These are phyloP conservation scores for button mushroom (Agaricus bisporus) DNA, from an alignment of 768 basidiomycete genomes.

Conservation along the genomic window DNA sequence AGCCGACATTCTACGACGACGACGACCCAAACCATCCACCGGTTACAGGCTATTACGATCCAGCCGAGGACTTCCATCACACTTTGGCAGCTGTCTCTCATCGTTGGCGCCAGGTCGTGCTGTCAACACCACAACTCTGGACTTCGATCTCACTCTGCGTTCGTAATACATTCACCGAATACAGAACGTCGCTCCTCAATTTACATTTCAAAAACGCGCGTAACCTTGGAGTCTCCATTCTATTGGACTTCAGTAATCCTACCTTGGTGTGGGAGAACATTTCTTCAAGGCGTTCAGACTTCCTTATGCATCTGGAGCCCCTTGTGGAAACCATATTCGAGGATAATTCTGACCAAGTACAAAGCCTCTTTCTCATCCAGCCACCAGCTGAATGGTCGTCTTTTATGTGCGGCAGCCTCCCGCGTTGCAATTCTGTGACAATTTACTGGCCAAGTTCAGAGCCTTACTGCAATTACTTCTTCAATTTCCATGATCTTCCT, in stretches of 20 bases:
- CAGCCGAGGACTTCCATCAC: background rate
- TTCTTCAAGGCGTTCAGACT: background rate
- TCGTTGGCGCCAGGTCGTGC: background rate
- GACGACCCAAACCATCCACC: background rate
- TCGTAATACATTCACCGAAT: background rate
- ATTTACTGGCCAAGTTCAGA: background rate
- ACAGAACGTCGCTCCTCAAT: background rate
- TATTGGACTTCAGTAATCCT: background rate
- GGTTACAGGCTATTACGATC: too few species aligned
- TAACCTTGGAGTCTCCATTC: background rate
- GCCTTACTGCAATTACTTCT: background rate
- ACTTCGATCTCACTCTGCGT: background rate
- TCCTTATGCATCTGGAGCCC: background rate
- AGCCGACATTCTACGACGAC: background rate
- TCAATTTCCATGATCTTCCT: too few species aligned
- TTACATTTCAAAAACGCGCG: slow-evolving; percentile 3
- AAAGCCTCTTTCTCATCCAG: background rate
- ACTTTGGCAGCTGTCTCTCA: background rate
- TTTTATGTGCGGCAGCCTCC: background rate
- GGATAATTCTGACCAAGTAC: background rate
- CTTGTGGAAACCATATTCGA: background rate
- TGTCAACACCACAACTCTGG: slow-evolving; percentile 1
- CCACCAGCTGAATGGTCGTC: background rate
- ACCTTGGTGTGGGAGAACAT: background rate
- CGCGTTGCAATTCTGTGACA: background rate